phyloP scores from a whole-genome alignment of 257 asterid species.

The Solanum ossicruentum region DNA sequence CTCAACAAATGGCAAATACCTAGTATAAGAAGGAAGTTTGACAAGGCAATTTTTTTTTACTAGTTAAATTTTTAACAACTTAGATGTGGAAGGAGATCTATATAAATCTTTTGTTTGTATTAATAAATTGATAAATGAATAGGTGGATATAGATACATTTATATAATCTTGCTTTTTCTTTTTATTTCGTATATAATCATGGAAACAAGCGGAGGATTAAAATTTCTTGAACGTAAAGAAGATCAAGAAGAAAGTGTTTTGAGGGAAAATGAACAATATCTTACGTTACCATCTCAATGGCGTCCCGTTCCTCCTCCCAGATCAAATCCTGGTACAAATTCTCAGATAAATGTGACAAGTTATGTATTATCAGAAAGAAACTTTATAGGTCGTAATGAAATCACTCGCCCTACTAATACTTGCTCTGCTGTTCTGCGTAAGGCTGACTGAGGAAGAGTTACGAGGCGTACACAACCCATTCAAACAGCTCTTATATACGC shows the following conservation, averaged over 20 bases:
- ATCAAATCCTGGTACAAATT: neutral
- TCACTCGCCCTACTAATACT: neutral
- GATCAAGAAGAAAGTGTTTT: neutral
- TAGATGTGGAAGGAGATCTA: neutral
- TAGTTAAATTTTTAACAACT: neutral
- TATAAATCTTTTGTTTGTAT: neutral
- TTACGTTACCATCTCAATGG: neutral
- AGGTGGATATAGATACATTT: neutral
- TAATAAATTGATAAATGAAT: neutral
- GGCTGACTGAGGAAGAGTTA: no score
- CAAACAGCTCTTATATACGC: no score
- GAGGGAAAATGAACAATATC: neutral
- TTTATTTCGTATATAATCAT: neutral
- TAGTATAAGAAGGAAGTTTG: neutral
- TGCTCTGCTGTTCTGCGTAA: no score
- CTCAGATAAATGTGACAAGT: neutral
- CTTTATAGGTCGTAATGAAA: neutral
- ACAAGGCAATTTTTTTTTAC: neutral
- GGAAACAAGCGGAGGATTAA: neutral
- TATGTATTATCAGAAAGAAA: neutral
- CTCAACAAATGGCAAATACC: neutral
- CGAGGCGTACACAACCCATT: no score
- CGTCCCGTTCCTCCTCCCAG: neutral
- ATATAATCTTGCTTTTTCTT: neutral
- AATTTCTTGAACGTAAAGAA: constrained; percentile 18